Evolutionary conservation across 257 asterid species (phyloP), one percentile per base, ranked within the genome.

Genomic region (Anisodus tanguticus): DNA sequence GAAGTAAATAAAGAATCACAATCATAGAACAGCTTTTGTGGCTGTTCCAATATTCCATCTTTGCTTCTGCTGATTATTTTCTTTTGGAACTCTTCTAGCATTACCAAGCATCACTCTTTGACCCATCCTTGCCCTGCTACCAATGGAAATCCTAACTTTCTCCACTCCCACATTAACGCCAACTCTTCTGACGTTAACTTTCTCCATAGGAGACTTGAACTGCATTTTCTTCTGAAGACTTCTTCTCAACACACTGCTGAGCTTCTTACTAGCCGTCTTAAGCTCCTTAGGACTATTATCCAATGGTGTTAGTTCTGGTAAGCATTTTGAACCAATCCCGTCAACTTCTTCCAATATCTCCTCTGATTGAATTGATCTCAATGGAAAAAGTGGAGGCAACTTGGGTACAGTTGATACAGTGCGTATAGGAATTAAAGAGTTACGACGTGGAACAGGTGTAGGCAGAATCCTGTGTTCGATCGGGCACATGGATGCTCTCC

Each of bases 91-190:
- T 87, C 94, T 91, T 90, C 93, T 92, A 63, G 95, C 94, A 88
- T 79, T 91, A 17, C 94, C 89, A 6, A 92, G 93, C 58, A 89
- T 85, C 84, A 88, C 83, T 77, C 97, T 85, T n/a, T 90, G 97
- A 13, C 93, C 98, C 86, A 86, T 86, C 82, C 86, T 88, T 71
- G 97, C 97, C 72, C 98, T 89, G 51, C 97, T 88, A 78, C 99
- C 98, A 11, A 97, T 97, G 0, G 98, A 95, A 43, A 97, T 93
- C 89, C 98, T 88, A 26, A 93, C 90, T 89, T 92, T 97, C 90
- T 97, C 98, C 91, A 69, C 88, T 31, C 98, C 98, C 64, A 97
- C 97, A 43, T 93, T 97, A 3, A 95, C 93, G 15, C 98, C 99
- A 49, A 91, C 83, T 85, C 97, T 87, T 85, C 94, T 87, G 6